Evolutionary conservation across 768 basidiomycete species (phyloP), one percentile per base, ranked within the genome.

Genomic region (Thelephora aurantiotincta): DNA sequence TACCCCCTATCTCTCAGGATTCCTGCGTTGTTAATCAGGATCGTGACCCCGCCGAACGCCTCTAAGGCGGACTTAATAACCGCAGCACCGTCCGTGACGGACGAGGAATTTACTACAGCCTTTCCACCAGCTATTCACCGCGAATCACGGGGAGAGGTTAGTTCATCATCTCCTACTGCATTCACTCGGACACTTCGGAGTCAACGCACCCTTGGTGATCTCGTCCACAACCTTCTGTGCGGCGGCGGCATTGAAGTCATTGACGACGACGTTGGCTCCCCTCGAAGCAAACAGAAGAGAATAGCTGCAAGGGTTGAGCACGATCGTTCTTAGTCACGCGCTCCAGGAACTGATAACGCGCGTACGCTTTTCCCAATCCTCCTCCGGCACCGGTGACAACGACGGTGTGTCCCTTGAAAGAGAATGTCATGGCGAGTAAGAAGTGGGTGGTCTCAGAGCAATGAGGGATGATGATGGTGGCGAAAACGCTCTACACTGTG

Each of bases 351-450:
- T 26, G 23, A 43, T 38, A 9, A 19, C 19, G 6, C 16, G 74
- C 86, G 57, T 59, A 98, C 87, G 86, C 76, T 68, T 78, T 83
- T 38, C 96, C 96, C 12, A 99, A 72, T 13, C 96, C 96, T 51
- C 91, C 90, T 12, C 96, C 96, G 37, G 92, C 93, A 42, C 96
- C 96, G 37, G 96, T 99, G 53, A 98, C 69, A 53, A 99, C 76
- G 49, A 92, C 87, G n/a, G 86, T 90, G 47, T 93, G 86, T 48
- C 80, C 80, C 64, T 84, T 79, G 72, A 90, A 94, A 2, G 81
- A 84, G 9, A 82, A 64, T 11, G 38, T 18, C 38, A 41, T 41
- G 38, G 14, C 16, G 26, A 30, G 26, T 30, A 4, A 9, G 26
- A 30, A 9, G 9, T 9, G 26, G 4, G 9, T 30, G 9, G 26